Base-by-base conservation (phyloP, 768 basidiomycete genomes). In the Auriculariales sp. region DNA sequence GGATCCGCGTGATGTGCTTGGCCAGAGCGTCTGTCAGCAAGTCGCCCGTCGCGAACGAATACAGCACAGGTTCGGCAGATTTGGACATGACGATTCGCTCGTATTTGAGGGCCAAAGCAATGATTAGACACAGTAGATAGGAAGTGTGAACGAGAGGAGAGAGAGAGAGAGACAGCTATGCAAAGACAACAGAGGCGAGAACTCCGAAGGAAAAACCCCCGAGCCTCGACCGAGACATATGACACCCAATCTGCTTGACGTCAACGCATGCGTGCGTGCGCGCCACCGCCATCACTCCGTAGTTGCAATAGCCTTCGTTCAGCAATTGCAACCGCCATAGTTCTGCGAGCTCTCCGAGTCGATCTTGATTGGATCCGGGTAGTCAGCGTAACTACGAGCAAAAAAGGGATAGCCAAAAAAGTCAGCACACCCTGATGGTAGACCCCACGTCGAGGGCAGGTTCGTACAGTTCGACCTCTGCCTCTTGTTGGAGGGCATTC, bases 291-390 rank as follows among this genome's bases (percentile, higher is more conserved):
- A 7, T 25, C 39, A 12, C 6, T 19, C n/a, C n/a, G n/a, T n/a
- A n/a, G n/a, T n/a, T n/a, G n/a, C n/a, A n/a, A n/a, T n/a, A n/a
- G n/a, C n/a, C 39, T 24, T 6, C 22, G 14, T 44, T 25, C 27
- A 93, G 69, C 93, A 97, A 62, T 78, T 91, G 75, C 93, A 97
- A n/a, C n/a, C n/a, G 50, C 83, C 86, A 61, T 89, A 90, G 65
- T 72, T 85, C 72, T 93, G 91, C 49, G 83, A 81, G 62, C 75
- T 84, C 69, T 95, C 91, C 50, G 85, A 79, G 67, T 97, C 91
- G 64, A 98, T 86, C 64, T 90, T 83, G 65, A 99, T 98, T 14
- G 94, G 94, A 66, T 99, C 94, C 27, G 94, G 94, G 66, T 97
- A 99, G 71, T 99, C 94, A 58, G 91, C 85, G 70, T 91, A 93